These are phyloP conservation scores for Penicillium waksmanii DNA, from an alignment of 495 filamentous ascomycete genomes.

Conservation along the genomic window DNA sequence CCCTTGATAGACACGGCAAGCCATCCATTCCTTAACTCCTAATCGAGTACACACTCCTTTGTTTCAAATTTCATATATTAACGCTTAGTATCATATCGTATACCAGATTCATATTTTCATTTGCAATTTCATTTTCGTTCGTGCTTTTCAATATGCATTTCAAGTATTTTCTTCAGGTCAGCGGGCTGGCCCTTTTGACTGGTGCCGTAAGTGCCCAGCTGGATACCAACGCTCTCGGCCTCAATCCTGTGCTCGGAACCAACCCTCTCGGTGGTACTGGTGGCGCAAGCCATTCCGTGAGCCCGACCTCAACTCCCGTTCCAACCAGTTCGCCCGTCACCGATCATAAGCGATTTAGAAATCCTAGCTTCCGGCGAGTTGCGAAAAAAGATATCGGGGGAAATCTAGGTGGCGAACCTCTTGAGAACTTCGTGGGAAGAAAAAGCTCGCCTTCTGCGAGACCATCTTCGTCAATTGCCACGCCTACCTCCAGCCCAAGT, in stretches of 20 bases:
- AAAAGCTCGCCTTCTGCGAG: neutral
- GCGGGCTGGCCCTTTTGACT: conserved; percentile 9
- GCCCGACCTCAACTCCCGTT: neutral
- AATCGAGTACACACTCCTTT: conserved; percentile 1
- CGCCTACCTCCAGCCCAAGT: neutral
- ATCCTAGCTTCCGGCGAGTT: neutral
- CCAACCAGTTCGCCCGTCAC: neutral
- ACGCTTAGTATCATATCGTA: too few relatives aligned
- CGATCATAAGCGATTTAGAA: neutral
- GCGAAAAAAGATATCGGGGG: neutral
- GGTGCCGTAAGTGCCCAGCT: conserved; percentile 2
- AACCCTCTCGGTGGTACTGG: neutral
- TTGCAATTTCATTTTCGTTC: neutral
- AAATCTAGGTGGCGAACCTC: neutral
- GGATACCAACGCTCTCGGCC: neutral
- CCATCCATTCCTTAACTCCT: neutral
- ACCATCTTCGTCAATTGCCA: neutral
- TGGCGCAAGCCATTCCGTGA: neutral
- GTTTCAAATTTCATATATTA: neutral
- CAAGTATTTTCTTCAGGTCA: conserved; percentile 2
- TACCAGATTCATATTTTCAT: neutral
- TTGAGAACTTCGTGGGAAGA: neutral
- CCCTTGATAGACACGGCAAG: neutral
- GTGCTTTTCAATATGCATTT: conserved; percentile 1
- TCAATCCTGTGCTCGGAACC: neutral